Evolutionary conservation across 148 eudicot species (phyloP), one percentile per base, ranked within the genome.

Genomic region (Spergularia marina): DNA sequence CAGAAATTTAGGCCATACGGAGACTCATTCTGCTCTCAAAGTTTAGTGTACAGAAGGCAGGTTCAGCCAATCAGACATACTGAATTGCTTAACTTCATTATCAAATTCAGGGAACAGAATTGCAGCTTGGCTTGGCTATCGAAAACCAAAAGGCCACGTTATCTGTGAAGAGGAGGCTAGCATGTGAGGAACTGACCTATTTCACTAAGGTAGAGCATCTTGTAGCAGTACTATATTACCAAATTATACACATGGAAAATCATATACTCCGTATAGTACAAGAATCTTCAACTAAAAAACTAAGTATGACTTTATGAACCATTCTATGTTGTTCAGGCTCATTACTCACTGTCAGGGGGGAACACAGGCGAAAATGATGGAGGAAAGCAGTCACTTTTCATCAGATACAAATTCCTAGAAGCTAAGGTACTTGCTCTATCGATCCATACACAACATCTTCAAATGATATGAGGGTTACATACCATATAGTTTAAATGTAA

Each of bases 91-190:
- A 69, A 23, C 11, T 65, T 12, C 57, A 9, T 17, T 67, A 70
- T 54, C 64, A 61, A 68, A 81, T 83, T 65, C 87, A 92, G 98
- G 96, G 89, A 80, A 95, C 98, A 77, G 98, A 89, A 82, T 68
- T 90, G 77, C 98, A 95, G 84, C 93, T 95, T 63, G 91, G 93
- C 21, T 70, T 90, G 81, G 98, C 98, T 69, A 82, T 90, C 41
- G 96, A 89, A 73, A 85, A 89, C 80, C 91, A 85, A 78, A 90
- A 92, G 60, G 98, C 91, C 12, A 90, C 89, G 76, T 81, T 89
- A 82, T 84, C 98, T 6, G 97, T 95, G 59, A 95, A 92, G 81
- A 84, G 98, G 84, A 89, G 98, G 75, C 79, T 95, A 78, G 98
- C 98, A 40, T 95, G 98, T 69, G 98, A 95, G 79, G 85, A 83